Evolutionary conservation across 768 basidiomycete species (phyloP), one percentile per base, ranked within the genome.

Genomic region (Lactarius trivialis): DNA sequence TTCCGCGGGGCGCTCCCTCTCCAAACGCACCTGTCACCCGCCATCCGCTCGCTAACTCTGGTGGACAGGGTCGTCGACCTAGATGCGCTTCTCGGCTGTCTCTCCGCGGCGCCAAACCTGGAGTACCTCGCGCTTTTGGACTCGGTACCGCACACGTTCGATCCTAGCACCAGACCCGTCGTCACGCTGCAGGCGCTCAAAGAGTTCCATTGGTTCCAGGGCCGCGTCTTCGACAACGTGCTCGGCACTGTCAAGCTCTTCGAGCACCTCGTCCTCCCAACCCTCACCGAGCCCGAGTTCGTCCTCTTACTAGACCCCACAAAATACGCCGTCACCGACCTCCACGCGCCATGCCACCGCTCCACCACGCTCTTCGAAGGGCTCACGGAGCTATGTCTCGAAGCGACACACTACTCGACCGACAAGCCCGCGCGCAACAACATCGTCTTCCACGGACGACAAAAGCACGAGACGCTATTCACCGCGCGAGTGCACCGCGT

Each of bases 161-260:
- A 60, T 9, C 24, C 11, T 4, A 17, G 7, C 7, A 9, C 17
- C 2, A 21, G 51, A 3, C 24, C 41, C n/a, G 21, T 50, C 9
- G 63, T 64, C 5, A 19, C 37, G 48, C n/a, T 64, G 19, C 14
- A 3, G 32, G 21, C 4, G 8, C 58, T 64, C 12, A 49, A 8
- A 4, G 63, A 64, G 12, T 21, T 64, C 5, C 49, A 64, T 26
- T 64, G 54, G 53, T 64, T 64, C 58, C 63, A 64, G 26, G 48
- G 49, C 7, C 32, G 28, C 6, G 39, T 64, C 19, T 55, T 21
- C 37, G 58, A 60, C 45, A 56, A 60, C 19, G 36, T 64, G 17
- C 36, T 64, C 15, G 63, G 58, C 5, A 60, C 63, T 24, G 63
- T 64, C 45, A 64, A 64, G 32, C 37, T 64, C 32, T 64, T 64